Percentiles rank a stretch among this genome's conserved stretches.
phyloP scores from a whole-genome alignment of 306 rosid species.

The Prunus persica region Prunus_persica_NCBIv2 NC_034015.1:1321501-1322000 shows the following conservation, averaged over 20 bases:
- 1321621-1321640: neutral
- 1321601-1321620: conserved; percentile 6
- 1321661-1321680: neutral
- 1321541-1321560: conserved; percentile 20
- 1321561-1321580: neutral
- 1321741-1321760: neutral
- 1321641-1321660: neutral
- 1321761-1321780: neutral
- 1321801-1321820: neutral
- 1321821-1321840: neutral
- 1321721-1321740: conserved; percentile 2
- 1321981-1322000: neutral
- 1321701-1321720: neutral
- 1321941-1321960: neutral
- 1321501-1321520: conserved; percentile 95
- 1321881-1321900: neutral
- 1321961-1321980: neutral
- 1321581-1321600: conserved; percentile 9
- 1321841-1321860: neutral
- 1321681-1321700: neutral
- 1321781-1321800: neutral
- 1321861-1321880: neutral
- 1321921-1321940: neutral
- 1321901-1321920: neutral
- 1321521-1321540: conserved; percentile 80